A percentile compares a stretch with the other conserved stretches of the same genome.
Evolutionary conservation across 2,329 filamentous ascomycete genomes (phyloP).

Genomic region (Alternaria sp.): DNA sequence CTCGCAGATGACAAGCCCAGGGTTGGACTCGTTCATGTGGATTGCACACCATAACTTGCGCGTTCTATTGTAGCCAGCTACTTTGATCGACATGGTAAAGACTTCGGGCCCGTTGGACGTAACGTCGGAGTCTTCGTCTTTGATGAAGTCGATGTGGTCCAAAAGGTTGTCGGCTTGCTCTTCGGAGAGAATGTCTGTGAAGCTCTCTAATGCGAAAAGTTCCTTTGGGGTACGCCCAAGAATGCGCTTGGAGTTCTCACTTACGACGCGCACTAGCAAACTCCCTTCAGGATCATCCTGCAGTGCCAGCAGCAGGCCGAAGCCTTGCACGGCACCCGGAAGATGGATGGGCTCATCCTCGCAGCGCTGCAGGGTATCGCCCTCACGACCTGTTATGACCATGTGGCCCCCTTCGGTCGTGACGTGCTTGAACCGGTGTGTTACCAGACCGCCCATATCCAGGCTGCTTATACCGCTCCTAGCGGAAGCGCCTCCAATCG

Average conservation of each 20-base stretch:
- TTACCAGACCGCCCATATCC: constrained; percentile 63
- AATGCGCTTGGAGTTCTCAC: constrained; percentile 79
- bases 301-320: constrained; percentile 78
- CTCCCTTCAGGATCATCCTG: constrained; percentile 72
- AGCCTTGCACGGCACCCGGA: constrained; percentile 81
- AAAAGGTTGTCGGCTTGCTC: constrained; percentile 85
- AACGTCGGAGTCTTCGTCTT: constrained; percentile 81
- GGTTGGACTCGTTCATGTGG: constrained; percentile 74
- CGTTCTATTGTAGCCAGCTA: constrained; percentile 59
- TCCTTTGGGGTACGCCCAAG: constrained; percentile 80
- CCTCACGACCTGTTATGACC: constrained; percentile 80
- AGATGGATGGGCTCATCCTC: constrained; percentile 93
- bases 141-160: constrained; percentile 87
- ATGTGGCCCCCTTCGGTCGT: constrained; percentile 80
- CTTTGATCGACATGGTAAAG: constrained; percentile 78
- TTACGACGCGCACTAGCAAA: constrained; percentile 75
- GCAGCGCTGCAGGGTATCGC: constrained; percentile 75
- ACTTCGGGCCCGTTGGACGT: constrained; percentile 82
- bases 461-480: constrained; percentile 47
- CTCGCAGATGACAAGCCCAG: constrained; percentile 78
- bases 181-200: constrained; percentile 83
- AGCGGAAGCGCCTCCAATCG: constrained; percentile 39
- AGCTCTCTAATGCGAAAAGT: constrained; percentile 76
- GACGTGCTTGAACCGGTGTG: constrained; percentile 79
- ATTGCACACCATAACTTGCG: constrained; percentile 88